Conservation (phyloP, 2,329 filamentous ascomycete genomes). For the Fusarium buxicola region DNA sequence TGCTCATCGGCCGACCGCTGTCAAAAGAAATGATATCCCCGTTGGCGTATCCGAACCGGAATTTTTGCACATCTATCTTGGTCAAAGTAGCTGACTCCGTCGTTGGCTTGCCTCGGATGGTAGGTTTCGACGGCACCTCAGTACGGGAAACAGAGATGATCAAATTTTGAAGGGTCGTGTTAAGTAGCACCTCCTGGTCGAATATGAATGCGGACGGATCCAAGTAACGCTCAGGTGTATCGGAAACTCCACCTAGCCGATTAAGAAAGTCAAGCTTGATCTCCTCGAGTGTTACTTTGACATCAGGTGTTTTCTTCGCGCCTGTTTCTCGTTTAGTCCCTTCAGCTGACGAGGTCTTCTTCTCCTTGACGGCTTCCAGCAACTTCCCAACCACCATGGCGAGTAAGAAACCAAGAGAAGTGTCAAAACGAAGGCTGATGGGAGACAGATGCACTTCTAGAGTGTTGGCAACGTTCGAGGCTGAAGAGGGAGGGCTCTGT, state of each 20-base stretch:
- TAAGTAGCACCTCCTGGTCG: slow-evolving; percentile 64
- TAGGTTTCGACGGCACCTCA: slow-evolving; percentile 23
- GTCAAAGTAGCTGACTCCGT: slow-evolving; percentile 48
- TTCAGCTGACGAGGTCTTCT: slow-evolving; percentile 16
- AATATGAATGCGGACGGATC: slow-evolving; percentile 56
- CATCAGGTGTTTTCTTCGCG: slow-evolving; percentile 46
- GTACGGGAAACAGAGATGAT: slow-evolving; percentile 44
- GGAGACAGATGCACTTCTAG: slow-evolving; percentile 66
- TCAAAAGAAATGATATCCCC: slow-evolving; percentile 74
- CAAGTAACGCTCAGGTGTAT: slow-evolving; percentile 60
- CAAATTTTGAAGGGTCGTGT: slow-evolving; percentile 60
- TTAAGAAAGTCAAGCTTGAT: slow-evolving; percentile 68
- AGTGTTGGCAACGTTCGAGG: slow-evolving; percentile 31
- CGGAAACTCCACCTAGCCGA: slow-evolving; percentile 63
- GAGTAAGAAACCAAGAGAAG: slow-evolving; percentile 66
- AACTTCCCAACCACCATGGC: slow-evolving; percentile 63
- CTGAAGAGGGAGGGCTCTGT: slow-evolving; percentile 5
- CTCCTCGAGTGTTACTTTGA: slow-evolving; percentile 61
- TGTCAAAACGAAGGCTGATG: slow-evolving; percentile 65
- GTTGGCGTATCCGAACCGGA: slow-evolving; percentile 71
- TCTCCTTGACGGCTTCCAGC: slow-evolving; percentile 56
- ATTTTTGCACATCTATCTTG: slow-evolving; percentile 64
- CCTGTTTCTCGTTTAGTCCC: slow-evolving; percentile 23
- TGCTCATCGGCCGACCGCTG: slow-evolving; percentile 65
- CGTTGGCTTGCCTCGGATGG: slow-evolving; percentile 24